Evolutionary conservation across 257 asterid genomes (phyloP).

Genomic region (Plantago ovata): DNA sequence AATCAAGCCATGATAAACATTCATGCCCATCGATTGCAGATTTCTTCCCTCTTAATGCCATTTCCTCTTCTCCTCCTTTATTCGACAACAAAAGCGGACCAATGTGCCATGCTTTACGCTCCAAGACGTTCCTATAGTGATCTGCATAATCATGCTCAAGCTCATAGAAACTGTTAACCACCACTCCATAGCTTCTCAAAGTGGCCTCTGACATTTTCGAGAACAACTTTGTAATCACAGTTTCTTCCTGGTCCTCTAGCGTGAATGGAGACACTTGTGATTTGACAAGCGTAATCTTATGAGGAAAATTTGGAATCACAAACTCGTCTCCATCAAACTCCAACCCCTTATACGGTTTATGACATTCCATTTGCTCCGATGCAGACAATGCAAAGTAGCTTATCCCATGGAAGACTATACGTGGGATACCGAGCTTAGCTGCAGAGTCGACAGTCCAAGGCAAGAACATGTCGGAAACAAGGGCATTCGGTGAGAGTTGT

Average conservation of each 20-base stretch:
- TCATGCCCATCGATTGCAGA: conserved; percentile 43
- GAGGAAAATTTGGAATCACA: conserved; percentile 37
- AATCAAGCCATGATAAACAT: conserved; percentile 57
- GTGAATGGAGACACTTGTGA: conserved; percentile 27
- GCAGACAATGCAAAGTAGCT: conserved; percentile 31
- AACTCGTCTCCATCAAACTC: conserved; percentile 45
- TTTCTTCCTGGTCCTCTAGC: not conserved
- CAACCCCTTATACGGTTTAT: conserved; percentile 33
- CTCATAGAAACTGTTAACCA: conserved; percentile 50
- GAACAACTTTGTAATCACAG: conserved; percentile 1
- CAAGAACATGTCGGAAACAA: conserved; percentile 40
- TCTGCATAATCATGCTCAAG: conserved; percentile 42
- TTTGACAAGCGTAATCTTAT: conserved; percentile 20
- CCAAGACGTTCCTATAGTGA: conserved; percentile 27
- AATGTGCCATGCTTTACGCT: conserved; percentile 37
- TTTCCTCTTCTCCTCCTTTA: conserved; percentile 16
- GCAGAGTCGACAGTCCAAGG: conserved; percentile 49
- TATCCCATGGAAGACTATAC: conserved; percentile 42
- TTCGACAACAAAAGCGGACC: conserved; percentile 47
- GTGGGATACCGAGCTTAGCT: conserved; percentile 38
- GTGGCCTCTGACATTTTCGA: conserved; percentile 20
- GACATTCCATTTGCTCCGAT: conserved; percentile 19
- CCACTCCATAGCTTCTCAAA: conserved; percentile 36
- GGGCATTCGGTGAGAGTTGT: conserved; percentile 26
- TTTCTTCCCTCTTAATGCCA: no score